These are phyloP conservation scores for Amaranthus tricolor DNA, from an alignment of 179 eudicot genomes.

Conservation along the genomic window DNA sequence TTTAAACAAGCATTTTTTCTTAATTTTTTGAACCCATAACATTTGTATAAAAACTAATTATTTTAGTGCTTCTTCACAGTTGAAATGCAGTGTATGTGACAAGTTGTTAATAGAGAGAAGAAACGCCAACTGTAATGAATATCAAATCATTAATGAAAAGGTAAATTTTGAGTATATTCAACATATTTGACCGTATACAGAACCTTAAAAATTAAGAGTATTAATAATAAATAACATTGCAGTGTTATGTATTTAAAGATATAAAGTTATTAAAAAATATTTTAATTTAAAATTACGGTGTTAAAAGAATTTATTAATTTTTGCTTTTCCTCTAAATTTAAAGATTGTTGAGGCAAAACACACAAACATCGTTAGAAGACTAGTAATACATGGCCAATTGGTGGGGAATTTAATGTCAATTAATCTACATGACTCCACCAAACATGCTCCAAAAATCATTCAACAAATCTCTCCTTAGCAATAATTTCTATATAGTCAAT, in stretches of 20 bases:
- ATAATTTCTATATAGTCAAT: conserved; percentile 11
- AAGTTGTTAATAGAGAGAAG: conserved; percentile 11
- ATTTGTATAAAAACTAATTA: no score
- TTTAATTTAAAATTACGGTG: no score
- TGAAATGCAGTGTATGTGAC: conserved; percentile 16
- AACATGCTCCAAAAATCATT: conserved; percentile 28
- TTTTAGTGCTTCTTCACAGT: background rate
- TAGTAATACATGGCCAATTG: conserved; percentile 17
- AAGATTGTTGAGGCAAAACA: background rate
- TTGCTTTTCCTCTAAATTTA: no score
- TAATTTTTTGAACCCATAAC: no score
- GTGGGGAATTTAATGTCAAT: background rate
- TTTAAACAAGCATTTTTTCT: no score
- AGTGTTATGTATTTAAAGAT: no score
- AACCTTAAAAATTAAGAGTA: no score
- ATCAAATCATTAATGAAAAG: conserved; percentile 1
- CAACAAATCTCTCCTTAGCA: conserved; percentile 16
- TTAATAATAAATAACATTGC: no score
- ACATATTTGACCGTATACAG: no score
- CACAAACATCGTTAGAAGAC: conserved; percentile 4
- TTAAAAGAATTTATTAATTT: no score
- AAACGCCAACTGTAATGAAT: conserved; percentile 17
- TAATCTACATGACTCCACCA: conserved; percentile 6
- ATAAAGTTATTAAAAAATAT: no score
- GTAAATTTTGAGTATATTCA: no score